Base-by-base conservation (phyloP, 2,329 filamentous ascomycete species). In the Colletotrichum coccodes region DNA sequence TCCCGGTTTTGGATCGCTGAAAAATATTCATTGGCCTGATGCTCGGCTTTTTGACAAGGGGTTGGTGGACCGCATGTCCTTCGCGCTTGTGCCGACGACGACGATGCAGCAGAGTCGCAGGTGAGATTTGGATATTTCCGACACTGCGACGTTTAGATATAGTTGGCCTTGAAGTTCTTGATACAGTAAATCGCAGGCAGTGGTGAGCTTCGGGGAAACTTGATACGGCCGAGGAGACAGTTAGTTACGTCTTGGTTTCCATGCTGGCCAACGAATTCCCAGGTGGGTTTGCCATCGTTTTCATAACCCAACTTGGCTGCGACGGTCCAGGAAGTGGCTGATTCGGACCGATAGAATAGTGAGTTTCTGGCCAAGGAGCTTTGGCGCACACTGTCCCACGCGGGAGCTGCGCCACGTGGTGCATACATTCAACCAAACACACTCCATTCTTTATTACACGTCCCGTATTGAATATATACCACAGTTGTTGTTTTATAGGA, bases 1-100 rank as follows among this genome's bases (percentile, higher is more conserved):
- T 76, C 79, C 81, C 88, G 34, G 73, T 75, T 9, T 76, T 68
- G 0, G 74, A 77, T 2, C 76, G 71, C 21, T 78, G 76, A 32
- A 78, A 78, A 0, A 76, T 74, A 1, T 72, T 78, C 12, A 80
- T 63, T 5, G 77, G 79, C 42, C 79, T 75, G n/a, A 80, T 73
- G 3, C 68, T 73, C 2, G 77, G 73, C 1, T 70, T 72, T 74
- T 71, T 30, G 34, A 54, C 14, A 69, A 18, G n/a, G 38, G 60
- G 2, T 74, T 74, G n/a, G 76, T 71, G 40, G 73, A 78, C 57
- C 79, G 78, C n/a, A 78, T 76, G 6, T 72, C 77, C 6, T 76
- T 78, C n/a, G 77, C 74, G 2, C 77, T 77, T 8, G 75, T 78
- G 23, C 77, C 77, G 34, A 79, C 74, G n/a, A 79, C 64, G 8